Base-by-base conservation (phyloP, 768 basidiomycete genomes). In the Naganishia friedmannii region DNA sequence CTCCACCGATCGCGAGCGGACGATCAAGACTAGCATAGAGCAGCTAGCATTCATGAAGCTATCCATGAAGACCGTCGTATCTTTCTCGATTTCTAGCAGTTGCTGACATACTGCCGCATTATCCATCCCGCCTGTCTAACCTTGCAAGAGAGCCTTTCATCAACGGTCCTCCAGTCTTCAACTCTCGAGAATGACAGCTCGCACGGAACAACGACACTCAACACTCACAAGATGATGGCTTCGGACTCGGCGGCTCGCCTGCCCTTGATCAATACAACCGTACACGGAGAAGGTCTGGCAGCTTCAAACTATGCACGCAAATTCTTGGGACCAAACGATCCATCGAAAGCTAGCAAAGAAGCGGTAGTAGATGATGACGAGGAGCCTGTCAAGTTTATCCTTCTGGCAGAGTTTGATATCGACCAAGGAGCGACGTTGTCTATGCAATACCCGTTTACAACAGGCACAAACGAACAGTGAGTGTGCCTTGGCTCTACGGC, bases 391-490 rank as follows among this genome's bases (percentile, higher is more conserved):
- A 91, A 93, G 23, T 97, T 94, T 82, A 90, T 96, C 70, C 85
- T 99, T 57, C 86, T 98, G 66, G 96, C 96, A n/a, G 96, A 98
- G 81, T 99, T 99, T 83, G 92, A 99, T 84, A 97, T 99, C 73
- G 89, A 92, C 78, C 87, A 90, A 69, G 96, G 96, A 39, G 91
- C 94, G 2, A 90, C 92, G 73, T 85, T 99, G 72, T 90, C 92
- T 51, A 94, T 96, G 81, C 93, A 98, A 82, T 97, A 95, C 78
- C 96, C 96, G 12, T 91, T 91, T 77, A 91, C 93, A 15, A 85
- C 96, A 42, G 96, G 95, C 0, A 88, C 91, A 69, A 92, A 98
- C 85, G 93, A 95, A 81, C 90, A 92, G 94, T 95, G 78, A 74
- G 87, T 82, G 0, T 53, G 28, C 53, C 42, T 58, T 56, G 34